Evolutionary conservation across 164 flowering plant genomes (phyloP).

Genomic region (Platanus orientalis): DNA sequence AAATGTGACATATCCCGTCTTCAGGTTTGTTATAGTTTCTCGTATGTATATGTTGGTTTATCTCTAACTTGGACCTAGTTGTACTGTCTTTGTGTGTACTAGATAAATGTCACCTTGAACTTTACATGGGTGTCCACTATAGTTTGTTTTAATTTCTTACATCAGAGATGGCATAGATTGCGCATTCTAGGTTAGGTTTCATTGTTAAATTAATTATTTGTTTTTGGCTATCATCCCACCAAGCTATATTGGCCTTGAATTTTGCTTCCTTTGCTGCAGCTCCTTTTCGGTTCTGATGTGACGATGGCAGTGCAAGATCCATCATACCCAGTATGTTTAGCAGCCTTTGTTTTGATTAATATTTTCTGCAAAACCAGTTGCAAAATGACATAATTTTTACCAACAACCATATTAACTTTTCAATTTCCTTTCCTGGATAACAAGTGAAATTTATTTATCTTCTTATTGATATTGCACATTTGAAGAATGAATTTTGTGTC

Average conservation of each 20-base stretch:
- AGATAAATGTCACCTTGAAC: background rate
- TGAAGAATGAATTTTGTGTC: background rate
- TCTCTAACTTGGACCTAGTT: too few species aligned
- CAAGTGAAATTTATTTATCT: background rate
- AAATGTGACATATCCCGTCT: conserved; percentile 96
- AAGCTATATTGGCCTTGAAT: background rate
- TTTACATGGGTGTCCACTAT: background rate
- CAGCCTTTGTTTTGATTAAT: background rate
- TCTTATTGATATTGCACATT: background rate
- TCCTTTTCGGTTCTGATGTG: conserved; percentile 76
- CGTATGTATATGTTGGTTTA: too few species aligned
- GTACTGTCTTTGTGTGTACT: background rate
- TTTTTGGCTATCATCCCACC: background rate
- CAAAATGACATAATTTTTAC: background rate
- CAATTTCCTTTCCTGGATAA: background rate
- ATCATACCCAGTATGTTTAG: conserved; percentile 73
- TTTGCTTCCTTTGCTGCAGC: conserved; percentile 31
- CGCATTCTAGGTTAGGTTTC: background rate
- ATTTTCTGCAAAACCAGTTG: background rate
- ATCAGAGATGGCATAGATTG: background rate
- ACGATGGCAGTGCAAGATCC: conserved; percentile 95
- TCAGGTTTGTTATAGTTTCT: conserved; percentile 50
- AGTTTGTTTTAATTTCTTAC: too few species aligned
- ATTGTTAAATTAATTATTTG: background rate
- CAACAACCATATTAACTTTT: background rate